These are phyloP conservation scores for Straminergon stramineum DNA, from an alignment of 225 moss, liverwort and hornwort species.

Conservation along the genomic window DNA sequence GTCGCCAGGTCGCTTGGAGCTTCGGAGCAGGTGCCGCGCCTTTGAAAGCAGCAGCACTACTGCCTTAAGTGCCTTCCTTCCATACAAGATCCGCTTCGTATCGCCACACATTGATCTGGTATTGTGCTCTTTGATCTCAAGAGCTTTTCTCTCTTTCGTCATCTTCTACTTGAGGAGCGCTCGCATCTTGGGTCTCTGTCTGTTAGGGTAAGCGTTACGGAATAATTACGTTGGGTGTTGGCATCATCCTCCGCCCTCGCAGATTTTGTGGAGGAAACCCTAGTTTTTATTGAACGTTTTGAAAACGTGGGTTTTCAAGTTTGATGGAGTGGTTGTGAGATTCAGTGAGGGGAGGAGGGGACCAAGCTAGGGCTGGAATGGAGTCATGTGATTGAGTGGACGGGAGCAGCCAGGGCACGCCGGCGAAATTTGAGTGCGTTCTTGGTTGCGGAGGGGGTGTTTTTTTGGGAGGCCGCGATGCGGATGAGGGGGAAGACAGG, in stretches of 20 bases:
- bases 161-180: neutral
- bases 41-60: neutral
- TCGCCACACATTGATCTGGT: neutral
- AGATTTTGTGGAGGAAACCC: neutral
- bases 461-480: slow-evolving; percentile 5
- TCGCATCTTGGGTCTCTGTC: neutral
- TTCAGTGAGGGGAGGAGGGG: neutral
- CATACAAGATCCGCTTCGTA: neutral
- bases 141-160: neutral
- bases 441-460: neutral
- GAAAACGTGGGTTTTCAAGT: neutral
- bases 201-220: neutral
- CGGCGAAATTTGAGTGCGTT: neutral
- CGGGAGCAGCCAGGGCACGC: neutral
- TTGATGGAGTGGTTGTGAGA: neutral
- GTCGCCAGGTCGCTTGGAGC: neutral
- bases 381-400: neutral
- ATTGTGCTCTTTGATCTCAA: neutral
- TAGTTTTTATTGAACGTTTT: neutral
- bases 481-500: slow-evolving; percentile 31
- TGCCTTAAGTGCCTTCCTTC: no score
- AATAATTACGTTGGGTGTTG: neutral
- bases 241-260: neutral
- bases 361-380: neutral
- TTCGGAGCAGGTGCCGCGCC: neutral